These are phyloP conservation scores for Carallia brachiata DNA, from an alignment of 345 rosid species.

Conservation along the genomic window DNA sequence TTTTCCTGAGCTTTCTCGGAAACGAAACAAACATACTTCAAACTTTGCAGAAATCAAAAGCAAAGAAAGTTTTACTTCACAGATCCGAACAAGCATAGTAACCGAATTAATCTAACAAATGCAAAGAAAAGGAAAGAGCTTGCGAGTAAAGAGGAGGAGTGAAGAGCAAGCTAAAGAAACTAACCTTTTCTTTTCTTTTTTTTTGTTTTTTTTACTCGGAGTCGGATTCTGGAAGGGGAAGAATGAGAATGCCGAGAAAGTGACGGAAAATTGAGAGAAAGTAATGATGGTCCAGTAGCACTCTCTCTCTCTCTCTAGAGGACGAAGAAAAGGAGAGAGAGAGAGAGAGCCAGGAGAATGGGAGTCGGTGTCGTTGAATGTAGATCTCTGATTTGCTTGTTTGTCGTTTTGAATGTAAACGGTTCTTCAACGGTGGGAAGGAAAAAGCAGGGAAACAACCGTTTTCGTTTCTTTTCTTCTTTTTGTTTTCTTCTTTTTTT, in stretches of 20 bases:
- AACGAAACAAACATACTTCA: neutral
- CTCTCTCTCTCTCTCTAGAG: too few relatives aligned
- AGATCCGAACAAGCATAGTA: neutral
- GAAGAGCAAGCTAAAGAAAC: too few relatives aligned
- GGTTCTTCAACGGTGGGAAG: conserved; percentile 12
- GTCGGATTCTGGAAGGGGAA: too few relatives aligned
- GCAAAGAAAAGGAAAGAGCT: neutral
- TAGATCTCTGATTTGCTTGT: neutral
- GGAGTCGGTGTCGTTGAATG: neutral
- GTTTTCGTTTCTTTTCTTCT: too few relatives aligned
- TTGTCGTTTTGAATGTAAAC: neutral
- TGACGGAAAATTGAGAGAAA: too few relatives aligned
- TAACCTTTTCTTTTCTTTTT: too few relatives aligned
- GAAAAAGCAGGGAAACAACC: neutral
- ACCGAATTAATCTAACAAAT: neutral
- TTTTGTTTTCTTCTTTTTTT: too few relatives aligned
- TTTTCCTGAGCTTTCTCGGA: neutral
- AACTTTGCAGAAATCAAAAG: neutral
- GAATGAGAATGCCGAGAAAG: too few relatives aligned
- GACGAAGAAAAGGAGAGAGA: too few relatives aligned
- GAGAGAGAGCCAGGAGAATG: neutral
- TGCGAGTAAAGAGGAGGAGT: too few relatives aligned
- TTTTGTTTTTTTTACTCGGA: too few relatives aligned
- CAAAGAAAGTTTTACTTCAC: neutral
- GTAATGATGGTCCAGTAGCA: too few relatives aligned